Evolutionary conservation across 352 stramenopile genomes (phyloP).

Genomic region (Phytophthora colocasiae): DNA sequence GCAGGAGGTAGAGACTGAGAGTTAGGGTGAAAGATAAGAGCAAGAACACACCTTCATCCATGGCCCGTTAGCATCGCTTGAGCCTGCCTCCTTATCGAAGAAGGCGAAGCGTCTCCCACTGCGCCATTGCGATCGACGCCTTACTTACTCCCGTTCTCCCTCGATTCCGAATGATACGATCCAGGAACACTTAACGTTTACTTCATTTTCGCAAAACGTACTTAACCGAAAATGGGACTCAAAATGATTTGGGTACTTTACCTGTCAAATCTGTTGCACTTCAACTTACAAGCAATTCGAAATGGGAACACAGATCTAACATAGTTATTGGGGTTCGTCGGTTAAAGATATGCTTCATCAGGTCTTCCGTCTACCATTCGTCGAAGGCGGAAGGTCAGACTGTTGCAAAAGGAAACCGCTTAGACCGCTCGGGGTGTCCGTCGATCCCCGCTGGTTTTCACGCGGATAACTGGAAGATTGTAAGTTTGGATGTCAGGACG

Average conservation of each 20-base stretch:
- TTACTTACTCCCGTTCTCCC: constrained; percentile 21
- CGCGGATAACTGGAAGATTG: constrained; percentile 20
- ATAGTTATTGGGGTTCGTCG: constrained; percentile 10
- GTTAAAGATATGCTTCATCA: constrained; percentile 74
- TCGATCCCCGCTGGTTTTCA: constrained; percentile 34
- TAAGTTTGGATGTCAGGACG: constrained; percentile 21
- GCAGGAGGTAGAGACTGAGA: not conserved
- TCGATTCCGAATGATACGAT: constrained; percentile 30
- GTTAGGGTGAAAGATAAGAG: constrained; percentile 4
- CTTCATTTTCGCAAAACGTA: not conserved
- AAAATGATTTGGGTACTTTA: constrained; percentile 2
- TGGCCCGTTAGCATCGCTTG: constrained; percentile 78
- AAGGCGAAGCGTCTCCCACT: constrained; percentile 91
- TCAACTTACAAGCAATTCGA: too few species aligned
- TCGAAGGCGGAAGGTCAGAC: constrained; percentile 57
- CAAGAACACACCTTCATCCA: constrained; percentile 79
- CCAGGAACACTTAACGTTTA: constrained; percentile 17
- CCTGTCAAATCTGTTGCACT: too few species aligned
- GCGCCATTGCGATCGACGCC: constrained; percentile 65
- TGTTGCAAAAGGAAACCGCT: constrained; percentile 9
- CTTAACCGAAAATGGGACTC: too few species aligned
- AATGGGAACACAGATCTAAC: not conserved
- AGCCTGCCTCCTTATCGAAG: constrained; percentile 91
- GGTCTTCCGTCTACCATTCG: constrained; percentile 68
- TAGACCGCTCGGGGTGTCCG: constrained; percentile 17